Evolutionary conservation across 1,284 basidiomycete species (phyloP).

Genomic region (Mrakiaceae sp.): DNA sequence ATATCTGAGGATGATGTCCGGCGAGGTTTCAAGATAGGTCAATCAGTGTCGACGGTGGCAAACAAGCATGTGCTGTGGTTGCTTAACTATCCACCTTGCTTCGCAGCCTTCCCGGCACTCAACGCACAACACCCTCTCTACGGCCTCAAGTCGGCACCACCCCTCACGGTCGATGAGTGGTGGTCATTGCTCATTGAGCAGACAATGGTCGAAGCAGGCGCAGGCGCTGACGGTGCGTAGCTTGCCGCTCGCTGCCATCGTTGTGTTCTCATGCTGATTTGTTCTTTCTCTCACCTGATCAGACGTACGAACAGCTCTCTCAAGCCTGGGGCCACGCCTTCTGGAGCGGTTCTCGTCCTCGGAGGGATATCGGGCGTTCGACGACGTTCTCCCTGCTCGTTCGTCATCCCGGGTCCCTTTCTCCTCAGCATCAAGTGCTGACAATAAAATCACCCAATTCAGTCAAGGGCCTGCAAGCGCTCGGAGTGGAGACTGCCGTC

Average conservation of each 20-base stretch:
- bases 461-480: constrained; percentile 26
- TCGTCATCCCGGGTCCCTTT: constrained; percentile 8
- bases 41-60: neutral
- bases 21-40: constrained; percentile 31
- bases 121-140: constrained; percentile 26
- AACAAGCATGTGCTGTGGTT: neutral
- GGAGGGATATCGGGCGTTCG: constrained; percentile 31
- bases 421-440: too few relatives aligned
- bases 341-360: constrained; percentile 31
- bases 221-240: constrained; percentile 20
- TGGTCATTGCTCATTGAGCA: constrained; percentile 31
- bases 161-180: constrained; percentile 31
- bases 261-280: neutral
- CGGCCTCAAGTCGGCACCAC: constrained; percentile 28
- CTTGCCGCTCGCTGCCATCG: neutral
- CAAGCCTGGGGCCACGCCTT: constrained; percentile 21
- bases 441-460: neutral
- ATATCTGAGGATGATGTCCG: constrained; percentile 28
- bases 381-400: constrained; percentile 29
- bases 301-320: constrained; percentile 24
- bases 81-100: neutral
- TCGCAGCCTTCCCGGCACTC: constrained; percentile 30
- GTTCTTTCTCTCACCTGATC: neutral
- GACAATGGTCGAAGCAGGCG: constrained; percentile 30
- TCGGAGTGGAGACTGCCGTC: constrained; percentile 29